Evolutionary conservation across 257 asterid species (phyloP).

Genomic region (Galeopsis tetrahit): DNA sequence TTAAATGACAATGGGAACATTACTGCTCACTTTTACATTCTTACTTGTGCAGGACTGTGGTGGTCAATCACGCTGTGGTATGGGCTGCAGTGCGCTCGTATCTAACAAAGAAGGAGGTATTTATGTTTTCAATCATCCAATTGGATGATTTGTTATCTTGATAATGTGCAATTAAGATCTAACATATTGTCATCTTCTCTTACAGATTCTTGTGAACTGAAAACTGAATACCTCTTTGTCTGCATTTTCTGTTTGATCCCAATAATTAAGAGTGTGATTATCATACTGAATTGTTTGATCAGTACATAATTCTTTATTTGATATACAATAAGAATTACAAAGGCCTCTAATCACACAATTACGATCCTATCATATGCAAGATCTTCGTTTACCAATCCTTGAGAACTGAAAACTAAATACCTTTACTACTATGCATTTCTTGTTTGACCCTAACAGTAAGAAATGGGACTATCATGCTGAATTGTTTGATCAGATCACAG

Average conservation of each 20-base stretch:
- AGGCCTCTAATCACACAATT: too few relatives aligned
- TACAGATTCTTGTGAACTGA: neutral
- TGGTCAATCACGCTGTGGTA: slow-evolving; percentile 84
- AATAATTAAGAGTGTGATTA: neutral
- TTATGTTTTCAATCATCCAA: slow-evolving; percentile 20
- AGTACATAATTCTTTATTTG: neutral
- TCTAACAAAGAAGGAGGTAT: slow-evolving; percentile 70
- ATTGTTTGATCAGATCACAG: neutral
- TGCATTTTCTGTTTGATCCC: slow-evolving; percentile 15
- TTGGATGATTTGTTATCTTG: neutral
- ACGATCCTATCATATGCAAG: neutral
- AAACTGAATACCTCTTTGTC: neutral
- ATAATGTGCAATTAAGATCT: neutral
- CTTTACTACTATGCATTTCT: neutral
- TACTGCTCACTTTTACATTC: slow-evolving; percentile 28
- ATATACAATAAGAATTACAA: neutral
- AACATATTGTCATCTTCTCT: neutral
- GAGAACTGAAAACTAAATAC: neutral
- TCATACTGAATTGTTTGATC: neutral
- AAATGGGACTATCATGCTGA: neutral
- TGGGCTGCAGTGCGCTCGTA: slow-evolving; percentile 92
- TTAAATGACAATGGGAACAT: neutral
- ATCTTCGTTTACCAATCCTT: neutral
- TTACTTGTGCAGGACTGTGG: slow-evolving; percentile 74
- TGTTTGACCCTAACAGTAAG: neutral